phyloP scores from a whole-genome alignment of 2,329 filamentous ascomycete species.

The Davidsoniella neocaledoniae region DNA sequence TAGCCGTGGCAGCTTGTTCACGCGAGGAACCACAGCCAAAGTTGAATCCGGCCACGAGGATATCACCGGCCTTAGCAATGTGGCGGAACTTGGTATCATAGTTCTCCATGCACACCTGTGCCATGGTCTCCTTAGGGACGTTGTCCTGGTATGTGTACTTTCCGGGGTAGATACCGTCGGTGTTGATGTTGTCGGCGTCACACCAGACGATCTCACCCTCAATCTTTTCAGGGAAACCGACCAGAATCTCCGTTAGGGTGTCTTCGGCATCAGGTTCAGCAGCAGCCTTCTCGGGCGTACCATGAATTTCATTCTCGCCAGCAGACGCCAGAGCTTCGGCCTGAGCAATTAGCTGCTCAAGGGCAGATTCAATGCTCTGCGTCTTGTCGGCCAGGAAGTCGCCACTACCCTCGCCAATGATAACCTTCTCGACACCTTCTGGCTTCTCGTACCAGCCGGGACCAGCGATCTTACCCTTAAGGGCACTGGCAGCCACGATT shows the following conservation, averaged over 20 bases:
- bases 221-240: constrained; percentile 73
- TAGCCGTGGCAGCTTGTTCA: constrained; percentile 78
- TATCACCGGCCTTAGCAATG: constrained; percentile 52
- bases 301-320: constrained; percentile 30
- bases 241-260: constrained; percentile 45
- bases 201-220: constrained; percentile 77
- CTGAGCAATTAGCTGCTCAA: constrained; percentile 54
- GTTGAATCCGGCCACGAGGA: constrained; percentile 74
- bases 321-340: constrained; percentile 44
- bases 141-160: constrained; percentile 85
- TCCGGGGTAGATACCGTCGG: constrained; percentile 81
- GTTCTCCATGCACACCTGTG: constrained; percentile 82
- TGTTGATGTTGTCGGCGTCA: constrained; percentile 71
- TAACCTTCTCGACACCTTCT: constrained; percentile 47
- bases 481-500: constrained; percentile 76
- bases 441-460: constrained; percentile 66
- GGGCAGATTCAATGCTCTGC: constrained; percentile 48
- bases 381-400: constrained; percentile 46
- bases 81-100: constrained; percentile 59
- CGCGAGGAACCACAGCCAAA: constrained; percentile 71
- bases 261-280: constrained; percentile 13
- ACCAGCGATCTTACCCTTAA: constrained; percentile 54
- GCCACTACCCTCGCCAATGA: constrained; percentile 55
- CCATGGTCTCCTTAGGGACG: constrained; percentile 63
- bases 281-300: constrained; percentile 18